phyloP scores from a whole-genome alignment of 495 filamentous ascomycete genomes.

The Aspergillus panamensis region DNA sequence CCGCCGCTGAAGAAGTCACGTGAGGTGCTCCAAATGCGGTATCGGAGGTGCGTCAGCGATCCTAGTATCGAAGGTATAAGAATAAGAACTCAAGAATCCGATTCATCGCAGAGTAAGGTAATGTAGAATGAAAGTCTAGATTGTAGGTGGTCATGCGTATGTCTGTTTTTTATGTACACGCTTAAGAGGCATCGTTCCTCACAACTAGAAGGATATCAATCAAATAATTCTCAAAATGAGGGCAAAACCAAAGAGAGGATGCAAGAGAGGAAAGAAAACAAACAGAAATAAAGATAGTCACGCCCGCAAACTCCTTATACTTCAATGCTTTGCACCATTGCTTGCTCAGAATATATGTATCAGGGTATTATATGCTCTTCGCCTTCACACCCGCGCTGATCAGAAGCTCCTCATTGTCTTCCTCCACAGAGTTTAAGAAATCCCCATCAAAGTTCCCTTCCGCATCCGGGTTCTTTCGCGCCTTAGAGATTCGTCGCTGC shows the following conservation, averaged over 20 bases:
- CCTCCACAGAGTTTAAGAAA: constrained; percentile 25
- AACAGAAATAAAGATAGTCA: not conserved
- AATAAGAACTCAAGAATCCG: not conserved
- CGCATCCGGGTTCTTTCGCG: constrained; percentile 39
- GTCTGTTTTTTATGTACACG: no score
- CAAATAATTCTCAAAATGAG: not conserved
- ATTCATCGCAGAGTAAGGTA: no score
- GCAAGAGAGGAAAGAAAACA: not conserved
- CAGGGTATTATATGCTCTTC: constrained; percentile 29
- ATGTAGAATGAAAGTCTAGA: not conserved
- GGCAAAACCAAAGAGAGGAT: not conserved
- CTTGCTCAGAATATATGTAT: constrained; percentile 8
- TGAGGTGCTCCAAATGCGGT: constrained; percentile 15
- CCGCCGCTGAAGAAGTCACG: constrained; percentile 21
- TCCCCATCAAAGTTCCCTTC: constrained; percentile 45
- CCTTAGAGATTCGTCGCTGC: constrained; percentile 66
- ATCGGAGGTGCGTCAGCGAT: constrained; percentile 14
- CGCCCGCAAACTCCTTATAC: constrained; percentile 10
- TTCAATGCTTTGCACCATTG: constrained; percentile 10
- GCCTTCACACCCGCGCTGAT: constrained; percentile 26
- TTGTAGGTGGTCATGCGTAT: not conserved
- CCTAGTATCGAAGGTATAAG: not conserved
- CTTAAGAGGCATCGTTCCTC: not conserved
- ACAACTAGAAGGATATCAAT: constrained; percentile 10
- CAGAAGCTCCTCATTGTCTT: constrained; percentile 23